Conservation (phyloP, 306 rosid genomes). For the Heteromeles arbutifolia region DNA sequence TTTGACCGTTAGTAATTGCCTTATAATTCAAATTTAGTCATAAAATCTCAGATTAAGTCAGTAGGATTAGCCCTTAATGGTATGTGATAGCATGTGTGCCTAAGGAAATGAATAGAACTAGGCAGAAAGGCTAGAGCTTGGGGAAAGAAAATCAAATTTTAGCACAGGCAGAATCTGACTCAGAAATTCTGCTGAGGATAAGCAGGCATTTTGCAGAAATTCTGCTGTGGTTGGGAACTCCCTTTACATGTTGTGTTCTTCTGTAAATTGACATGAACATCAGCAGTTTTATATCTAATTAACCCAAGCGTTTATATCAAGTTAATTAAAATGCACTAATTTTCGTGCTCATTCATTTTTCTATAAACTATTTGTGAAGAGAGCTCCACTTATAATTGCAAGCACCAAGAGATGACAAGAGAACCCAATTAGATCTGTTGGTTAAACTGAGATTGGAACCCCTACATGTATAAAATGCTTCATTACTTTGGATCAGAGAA, state of each 20-base stretch:
- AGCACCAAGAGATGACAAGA: too few relatives aligned
- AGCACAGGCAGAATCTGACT: neutral
- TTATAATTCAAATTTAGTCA: neutral
- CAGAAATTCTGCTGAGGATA: neutral
- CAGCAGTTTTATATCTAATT: neutral
- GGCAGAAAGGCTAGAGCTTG: neutral
- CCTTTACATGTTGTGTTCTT: neutral
- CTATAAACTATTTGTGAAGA: neutral
- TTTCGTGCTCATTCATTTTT: too few relatives aligned
- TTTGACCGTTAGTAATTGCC: slow-evolving; percentile 24
- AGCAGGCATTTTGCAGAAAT: neutral
- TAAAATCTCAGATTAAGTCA: neutral
- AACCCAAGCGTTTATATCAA: neutral
- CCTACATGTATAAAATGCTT: neutral
- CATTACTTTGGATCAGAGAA: neutral
- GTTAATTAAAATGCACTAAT: neutral
- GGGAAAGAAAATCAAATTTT: neutral
- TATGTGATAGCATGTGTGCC: neutral
- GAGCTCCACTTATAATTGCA: neutral
- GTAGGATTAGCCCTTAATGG: neutral
- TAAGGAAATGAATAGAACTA: too few relatives aligned
- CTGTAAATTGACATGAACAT: neutral
- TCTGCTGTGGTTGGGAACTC: neutral
- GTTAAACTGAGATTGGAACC: neutral
- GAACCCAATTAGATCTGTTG: neutral